phyloP scores from a whole-genome alignment of 345 rosid genomes.

The Rubroshorea leprosula region DNA sequence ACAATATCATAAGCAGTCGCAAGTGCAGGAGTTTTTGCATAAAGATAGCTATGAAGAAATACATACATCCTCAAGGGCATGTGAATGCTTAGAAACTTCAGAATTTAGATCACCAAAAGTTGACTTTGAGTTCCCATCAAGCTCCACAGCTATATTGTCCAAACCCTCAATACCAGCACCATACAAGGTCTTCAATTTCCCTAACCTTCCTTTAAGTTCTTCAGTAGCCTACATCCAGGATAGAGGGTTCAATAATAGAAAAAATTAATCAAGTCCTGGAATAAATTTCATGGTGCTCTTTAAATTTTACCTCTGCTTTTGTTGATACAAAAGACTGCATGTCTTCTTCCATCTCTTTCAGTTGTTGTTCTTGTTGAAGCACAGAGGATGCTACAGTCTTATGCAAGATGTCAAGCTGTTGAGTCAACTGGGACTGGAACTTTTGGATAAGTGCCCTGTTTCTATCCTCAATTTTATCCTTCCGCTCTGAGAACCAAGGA shows the following conservation, averaged over 20 bases:
- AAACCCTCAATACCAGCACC: conserved; percentile 73
- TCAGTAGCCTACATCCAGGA: conserved; percentile 62
- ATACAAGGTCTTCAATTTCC: conserved; percentile 54
- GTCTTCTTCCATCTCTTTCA: conserved; percentile 89
- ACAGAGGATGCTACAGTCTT: conserved; percentile 81
- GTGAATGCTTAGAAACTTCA: conserved; percentile 80
- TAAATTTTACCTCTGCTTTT: conserved; percentile 56
- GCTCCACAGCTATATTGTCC: conserved; percentile 71
- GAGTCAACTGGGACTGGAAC: conserved; percentile 78
- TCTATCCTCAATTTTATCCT: conserved; percentile 89
- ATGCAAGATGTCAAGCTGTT: conserved; percentile 84
- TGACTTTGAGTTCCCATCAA: conserved; percentile 76
- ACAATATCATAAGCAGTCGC: conserved; percentile 16
- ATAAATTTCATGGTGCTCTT: not conserved
- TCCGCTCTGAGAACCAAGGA: conserved; percentile 58
- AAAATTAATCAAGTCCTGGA: not conserved
- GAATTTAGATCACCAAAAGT: conserved; percentile 68
- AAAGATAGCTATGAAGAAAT: not conserved
- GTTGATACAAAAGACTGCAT: conserved; percentile 88
- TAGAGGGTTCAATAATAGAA: conserved; percentile 14
- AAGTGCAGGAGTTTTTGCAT: conserved; percentile 9
- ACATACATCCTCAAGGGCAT: conserved; percentile 76
- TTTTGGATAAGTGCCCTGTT: conserved; percentile 64
- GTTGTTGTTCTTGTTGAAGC: conserved; percentile 81
- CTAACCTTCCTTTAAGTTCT: conserved; percentile 72